A percentile compares a stretch with the other conserved stretches of the same genome.
Evolutionary conservation across 2,329 filamentous ascomycete genomes (phyloP).

Genomic region (Colletotrichum siamense): DNA sequence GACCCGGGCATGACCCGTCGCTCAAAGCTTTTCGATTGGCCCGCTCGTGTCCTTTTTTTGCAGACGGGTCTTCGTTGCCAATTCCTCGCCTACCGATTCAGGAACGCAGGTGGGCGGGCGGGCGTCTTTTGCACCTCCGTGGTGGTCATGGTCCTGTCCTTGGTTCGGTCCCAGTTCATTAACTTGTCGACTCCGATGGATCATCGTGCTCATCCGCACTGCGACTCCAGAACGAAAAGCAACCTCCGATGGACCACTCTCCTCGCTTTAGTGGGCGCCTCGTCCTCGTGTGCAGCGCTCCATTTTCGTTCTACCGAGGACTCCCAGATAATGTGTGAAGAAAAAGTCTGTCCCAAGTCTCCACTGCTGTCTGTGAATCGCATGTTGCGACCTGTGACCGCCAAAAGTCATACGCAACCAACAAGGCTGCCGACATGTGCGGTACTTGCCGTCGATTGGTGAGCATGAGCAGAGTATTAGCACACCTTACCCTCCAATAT

Average conservation of each 20-base stretch:
- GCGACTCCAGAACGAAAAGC: background rate
- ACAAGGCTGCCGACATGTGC: background rate
- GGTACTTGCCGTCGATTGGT: background rate
- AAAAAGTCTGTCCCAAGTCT: background rate
- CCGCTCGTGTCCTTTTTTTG: background rate
- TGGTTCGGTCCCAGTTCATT: background rate
- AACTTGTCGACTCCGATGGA: background rate
- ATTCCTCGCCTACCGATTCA: conserved; percentile 18
- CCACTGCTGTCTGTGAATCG: background rate
- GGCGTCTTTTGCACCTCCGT: background rate
- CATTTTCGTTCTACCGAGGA: background rate
- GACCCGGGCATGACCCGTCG: background rate
- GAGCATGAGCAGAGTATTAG: background rate
- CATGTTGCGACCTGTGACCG: background rate
- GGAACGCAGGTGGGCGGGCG: conserved; percentile 1
- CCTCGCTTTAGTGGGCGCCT: background rate
- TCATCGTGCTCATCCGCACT: background rate
- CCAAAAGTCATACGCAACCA: background rate
- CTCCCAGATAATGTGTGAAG: background rate
- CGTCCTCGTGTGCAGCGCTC: background rate
- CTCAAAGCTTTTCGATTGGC: background rate
- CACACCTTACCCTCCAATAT: background rate
- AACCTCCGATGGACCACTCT: background rate
- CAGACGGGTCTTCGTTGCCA: conserved; percentile 8
- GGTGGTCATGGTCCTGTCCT: background rate